Evolutionary conservation across 768 basidiomycete species (phyloP), one percentile per base, ranked within the genome.

Genomic region (Mycena sanguinolenta): DNA sequence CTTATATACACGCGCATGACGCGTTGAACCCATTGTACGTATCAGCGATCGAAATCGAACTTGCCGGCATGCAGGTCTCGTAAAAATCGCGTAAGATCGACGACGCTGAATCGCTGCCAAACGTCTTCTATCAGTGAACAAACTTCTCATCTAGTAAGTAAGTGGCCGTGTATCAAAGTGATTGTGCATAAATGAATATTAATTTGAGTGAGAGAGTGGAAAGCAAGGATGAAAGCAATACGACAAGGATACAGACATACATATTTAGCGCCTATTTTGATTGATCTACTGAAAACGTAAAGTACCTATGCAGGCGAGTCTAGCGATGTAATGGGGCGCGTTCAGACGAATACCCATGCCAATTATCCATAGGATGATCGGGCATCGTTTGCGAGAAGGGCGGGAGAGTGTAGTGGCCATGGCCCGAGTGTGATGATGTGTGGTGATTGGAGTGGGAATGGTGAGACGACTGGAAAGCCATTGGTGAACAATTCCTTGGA

Each of bases 281-380:
- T 19, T 42, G 57, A 65, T 65, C 63, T 61, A 70, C 58, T 25
- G 64, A 65, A 64, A 71, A 71, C 63, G 65, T 71, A 74, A 53
- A 67, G 59, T 73, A 70, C 57, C 57, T 66, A 55, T 55, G 58
- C 67, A 55, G 66, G 46, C 65, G 42, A 57, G 65, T 80, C 83
- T 85, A 91, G 74, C 89, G 87, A 77, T 90, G 90, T 42, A 91
- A 80, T 70, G 87, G 88, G 10, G 85, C 84, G 38, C 91, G 88
- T 78, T 91, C 90, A 42, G 91, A 88, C 55, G 90, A 90, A 66
- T 91, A 91, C 7, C 83, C 76, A 72, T 91, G 88, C 91, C 91
- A 92, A 49, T 76, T 84, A 78, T 90, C 88, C 78, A 91, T 84
- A 63, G 83, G 81, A 73, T 79, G 84, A 39, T 82, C 80, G 58